These are phyloP conservation scores for Parathielavia appendiculata DNA, from an alignment of 495 filamentous ascomycete species.

Conservation along the genomic window DNA sequence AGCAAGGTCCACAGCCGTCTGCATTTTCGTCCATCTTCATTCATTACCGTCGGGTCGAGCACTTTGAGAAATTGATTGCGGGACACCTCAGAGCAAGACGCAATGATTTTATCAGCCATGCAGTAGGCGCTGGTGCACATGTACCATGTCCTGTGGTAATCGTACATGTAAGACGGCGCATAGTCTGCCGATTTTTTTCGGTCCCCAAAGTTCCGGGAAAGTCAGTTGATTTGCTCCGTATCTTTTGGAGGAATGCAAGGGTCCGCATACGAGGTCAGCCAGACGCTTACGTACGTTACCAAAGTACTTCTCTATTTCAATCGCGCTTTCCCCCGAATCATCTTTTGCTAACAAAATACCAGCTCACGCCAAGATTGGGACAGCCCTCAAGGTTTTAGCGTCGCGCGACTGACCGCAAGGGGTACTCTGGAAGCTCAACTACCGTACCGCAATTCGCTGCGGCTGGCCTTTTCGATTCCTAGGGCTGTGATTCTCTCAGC, in stretches of 20 bases:
- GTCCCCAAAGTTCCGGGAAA: background rate
- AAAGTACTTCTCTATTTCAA: background rate
- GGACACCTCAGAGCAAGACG: too few species aligned
- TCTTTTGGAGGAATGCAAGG: constrained; percentile 2
- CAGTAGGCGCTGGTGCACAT: too few species aligned
- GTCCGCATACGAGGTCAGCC: constrained; percentile 7
- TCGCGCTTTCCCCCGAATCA: background rate
- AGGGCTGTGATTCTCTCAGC: background rate
- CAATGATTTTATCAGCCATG: too few species aligned
- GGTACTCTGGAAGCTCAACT: background rate
- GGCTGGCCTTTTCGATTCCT: constrained; percentile 1
- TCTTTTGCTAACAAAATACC: background rate
- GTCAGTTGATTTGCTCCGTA: too few species aligned
- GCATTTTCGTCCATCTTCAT: too few species aligned
- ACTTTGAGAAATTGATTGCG: too few species aligned
- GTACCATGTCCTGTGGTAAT: too few species aligned
- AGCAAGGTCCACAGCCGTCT: too few species aligned
- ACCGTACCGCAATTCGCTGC: background rate
- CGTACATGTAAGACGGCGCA: too few species aligned
- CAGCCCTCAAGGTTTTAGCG: constrained; percentile 1
- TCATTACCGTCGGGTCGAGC: too few species aligned
- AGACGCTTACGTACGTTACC: background rate
- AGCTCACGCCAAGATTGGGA: background rate
- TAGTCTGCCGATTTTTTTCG: background rate
- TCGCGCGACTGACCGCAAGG: background rate